Percentiles rank a stretch among this genome's conserved stretches.
Evolutionary conservation across 2,329 filamentous ascomycete genomes (phyloP).

Genomic region (Shiraia sp.): DNA sequence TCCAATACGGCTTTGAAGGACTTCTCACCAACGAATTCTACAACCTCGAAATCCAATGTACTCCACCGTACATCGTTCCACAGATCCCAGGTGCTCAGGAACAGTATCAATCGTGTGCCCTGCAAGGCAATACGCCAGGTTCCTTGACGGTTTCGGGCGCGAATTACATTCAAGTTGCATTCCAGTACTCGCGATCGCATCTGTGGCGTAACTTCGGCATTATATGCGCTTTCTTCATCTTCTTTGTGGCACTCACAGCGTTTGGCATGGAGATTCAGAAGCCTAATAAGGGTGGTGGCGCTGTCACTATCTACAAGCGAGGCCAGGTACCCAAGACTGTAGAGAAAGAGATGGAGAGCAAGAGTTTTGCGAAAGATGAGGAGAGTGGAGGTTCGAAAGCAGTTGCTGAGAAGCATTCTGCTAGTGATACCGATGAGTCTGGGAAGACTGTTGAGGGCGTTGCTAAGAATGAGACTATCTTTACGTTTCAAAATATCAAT

Average conservation of each 20-base stretch:
- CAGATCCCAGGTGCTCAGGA: constrained; percentile 49
- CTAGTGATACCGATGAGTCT: constrained; percentile 26
- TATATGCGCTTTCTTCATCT: constrained; percentile 55
- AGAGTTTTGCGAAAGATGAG: constrained; percentile 52
- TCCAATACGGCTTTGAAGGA: constrained; percentile 71
- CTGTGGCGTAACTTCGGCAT: constrained; percentile 65
- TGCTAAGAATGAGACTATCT: constrained; percentile 61
- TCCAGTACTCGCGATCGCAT: constrained; percentile 59
- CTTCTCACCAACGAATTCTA: constrained; percentile 74
- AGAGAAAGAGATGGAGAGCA: constrained; percentile 60
- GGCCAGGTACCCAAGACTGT: constrained; percentile 65
- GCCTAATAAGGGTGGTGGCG: constrained; percentile 62
- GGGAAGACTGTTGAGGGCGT: constrained; percentile 51
- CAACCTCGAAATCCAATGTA: constrained; percentile 58
- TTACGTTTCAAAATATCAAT: constrained; percentile 85
- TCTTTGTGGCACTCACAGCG: constrained; percentile 53
- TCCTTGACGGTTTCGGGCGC: constrained; percentile 57
- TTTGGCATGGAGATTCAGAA: constrained; percentile 56
- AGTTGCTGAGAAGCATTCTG: constrained; percentile 26
- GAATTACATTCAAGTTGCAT: constrained; percentile 60
- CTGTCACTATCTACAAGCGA: constrained; percentile 65
- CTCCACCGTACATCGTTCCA: constrained; percentile 60
- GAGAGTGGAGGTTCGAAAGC: constrained; percentile 53
- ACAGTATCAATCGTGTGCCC: constrained; percentile 62
- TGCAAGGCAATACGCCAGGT: constrained; percentile 61